Percentiles rank a stretch among this genome's conserved stretches.
phyloP scores from a whole-genome alignment of 2,329 filamentous ascomycete species.

The Exophiala sp. region DNA sequence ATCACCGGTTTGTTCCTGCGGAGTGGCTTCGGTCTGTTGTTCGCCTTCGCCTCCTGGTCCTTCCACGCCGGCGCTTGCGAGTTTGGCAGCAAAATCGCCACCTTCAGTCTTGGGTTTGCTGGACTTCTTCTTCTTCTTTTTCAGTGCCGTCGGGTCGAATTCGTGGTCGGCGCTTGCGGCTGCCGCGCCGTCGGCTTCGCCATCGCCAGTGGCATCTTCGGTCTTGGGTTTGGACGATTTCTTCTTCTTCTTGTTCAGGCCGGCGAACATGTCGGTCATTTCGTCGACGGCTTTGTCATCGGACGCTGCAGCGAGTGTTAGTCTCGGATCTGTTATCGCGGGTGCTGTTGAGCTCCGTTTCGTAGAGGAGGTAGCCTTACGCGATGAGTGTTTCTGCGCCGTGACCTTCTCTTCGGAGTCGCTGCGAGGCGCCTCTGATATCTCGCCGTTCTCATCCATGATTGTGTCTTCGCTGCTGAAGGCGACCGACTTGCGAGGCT shows the following conservation, averaged over 20 bases:
- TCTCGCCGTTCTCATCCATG: slow-evolving; percentile 81
- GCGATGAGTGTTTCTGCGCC: slow-evolving; percentile 63
- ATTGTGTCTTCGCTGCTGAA: slow-evolving; percentile 84
- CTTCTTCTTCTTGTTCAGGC: slow-evolving; percentile 71
- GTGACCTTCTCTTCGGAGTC: slow-evolving; percentile 70
- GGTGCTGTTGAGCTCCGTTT: slow-evolving; percentile 15
- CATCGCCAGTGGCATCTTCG: slow-evolving; percentile 48
- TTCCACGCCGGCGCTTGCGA: slow-evolving; percentile 55
- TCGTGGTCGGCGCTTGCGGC: slow-evolving; percentile 54
- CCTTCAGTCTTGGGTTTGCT: slow-evolving; percentile 51
- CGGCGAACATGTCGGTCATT: slow-evolving; percentile 62
- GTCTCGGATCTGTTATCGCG: slow-evolving; percentile 19
- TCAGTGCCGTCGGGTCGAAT: slow-evolving; percentile 62
- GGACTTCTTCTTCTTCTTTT: slow-evolving; percentile 84
- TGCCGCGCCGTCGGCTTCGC: slow-evolving; percentile 32
- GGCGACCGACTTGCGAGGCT: slow-evolving; percentile 85
- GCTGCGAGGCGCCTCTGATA: slow-evolving; percentile 59
- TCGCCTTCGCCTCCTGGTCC: slow-evolving; percentile 52
- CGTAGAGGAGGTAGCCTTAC: slow-evolving; percentile 1
- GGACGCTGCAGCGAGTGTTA: slow-evolving; percentile 30
- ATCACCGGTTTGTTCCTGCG: slow-evolving; percentile 55
- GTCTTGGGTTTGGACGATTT: slow-evolving; percentile 50
- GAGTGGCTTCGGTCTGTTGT: slow-evolving; percentile 41
- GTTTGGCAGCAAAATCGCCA: slow-evolving; percentile 62
- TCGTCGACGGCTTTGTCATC: slow-evolving; percentile 57